These are phyloP conservation scores for Puccinia horiana DNA, from an alignment of 1,284 basidiomycete genomes.

Conservation along the genomic window DNA sequence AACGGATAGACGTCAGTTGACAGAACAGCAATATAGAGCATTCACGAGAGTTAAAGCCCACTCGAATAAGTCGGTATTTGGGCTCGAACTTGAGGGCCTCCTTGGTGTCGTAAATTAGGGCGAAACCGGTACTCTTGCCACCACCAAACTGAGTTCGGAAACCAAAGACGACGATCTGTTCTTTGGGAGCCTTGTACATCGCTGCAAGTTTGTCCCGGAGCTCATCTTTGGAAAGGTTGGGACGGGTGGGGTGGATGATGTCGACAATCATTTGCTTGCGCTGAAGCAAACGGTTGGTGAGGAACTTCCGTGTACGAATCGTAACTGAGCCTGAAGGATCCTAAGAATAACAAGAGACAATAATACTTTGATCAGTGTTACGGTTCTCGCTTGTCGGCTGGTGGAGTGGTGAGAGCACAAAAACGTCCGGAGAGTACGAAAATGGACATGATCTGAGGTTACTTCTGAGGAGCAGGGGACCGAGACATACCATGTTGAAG, in stretches of 20 bases:
- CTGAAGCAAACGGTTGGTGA: slow-evolving; percentile 96
- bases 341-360: slow-evolving; percentile 51
- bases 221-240: slow-evolving; percentile 92
- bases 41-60: slow-evolving; percentile 63
- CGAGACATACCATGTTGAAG: slow-evolving; percentile 30
- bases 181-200: slow-evolving; percentile 67
- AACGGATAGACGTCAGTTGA: slow-evolving; percentile 18
- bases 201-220: slow-evolving; percentile 87
- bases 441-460: not conserved
- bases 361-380: not conserved
- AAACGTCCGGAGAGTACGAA: not conserved
- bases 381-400: not conserved
- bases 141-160: slow-evolving; percentile 93
- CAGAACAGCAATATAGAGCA: not conserved
- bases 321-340: slow-evolving; percentile 90
- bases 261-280: slow-evolving; percentile 86
- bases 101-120: slow-evolving; percentile 96
- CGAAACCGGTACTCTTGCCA: slow-evolving; percentile 95
- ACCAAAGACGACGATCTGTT: slow-evolving; percentile 67
- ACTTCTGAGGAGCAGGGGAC: not conserved
- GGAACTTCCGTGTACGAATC: slow-evolving; percentile 98
- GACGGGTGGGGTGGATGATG: slow-evolving; percentile 89
- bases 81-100: slow-evolving; percentile 95
- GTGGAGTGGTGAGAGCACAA: not conserved
- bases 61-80: slow-evolving; percentile 89